phyloP scores from a whole-genome alignment of 108 stramenopile species.

The Cyclostephanos invisitatus region DNA sequence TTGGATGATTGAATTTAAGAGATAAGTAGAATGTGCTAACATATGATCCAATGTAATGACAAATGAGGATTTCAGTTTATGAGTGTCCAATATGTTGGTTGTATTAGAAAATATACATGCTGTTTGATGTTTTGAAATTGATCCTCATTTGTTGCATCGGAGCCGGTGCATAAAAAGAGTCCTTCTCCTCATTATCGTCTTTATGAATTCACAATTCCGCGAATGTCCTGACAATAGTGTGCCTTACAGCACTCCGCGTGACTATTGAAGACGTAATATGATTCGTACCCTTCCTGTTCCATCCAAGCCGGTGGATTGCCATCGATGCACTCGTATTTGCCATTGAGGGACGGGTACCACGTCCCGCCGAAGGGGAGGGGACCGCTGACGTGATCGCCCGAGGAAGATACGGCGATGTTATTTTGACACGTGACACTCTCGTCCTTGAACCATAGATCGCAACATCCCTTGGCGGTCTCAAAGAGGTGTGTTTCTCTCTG shows the following conservation, averaged over 20 bases:
- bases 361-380: constrained; percentile 1
- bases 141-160: too few relatives aligned
- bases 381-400: not conserved
- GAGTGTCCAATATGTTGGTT: too few relatives aligned
- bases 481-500: constrained; percentile 9
- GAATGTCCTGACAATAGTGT: not conserved
- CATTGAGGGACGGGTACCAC: constrained; percentile 15
- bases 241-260: constrained; percentile 10
- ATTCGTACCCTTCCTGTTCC: not conserved
- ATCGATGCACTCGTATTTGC: constrained; percentile 2
- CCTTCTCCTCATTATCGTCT: too few relatives aligned
- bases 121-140: too few relatives aligned
- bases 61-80: too few relatives aligned
- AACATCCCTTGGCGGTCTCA: constrained; percentile 7
- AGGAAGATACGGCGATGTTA: constrained; percentile 3
- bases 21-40: too few relatives aligned
- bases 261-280: constrained; percentile 4
- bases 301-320: constrained; percentile 2
- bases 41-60: too few relatives aligned
- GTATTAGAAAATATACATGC: too few relatives aligned
- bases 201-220: too few relatives aligned
- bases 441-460: constrained; percentile 3
- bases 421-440: constrained; percentile 1
- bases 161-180: too few relatives aligned
- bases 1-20: too few relatives aligned